Percentiles rank a stretch among this genome's conserved stretches.
Conservation (phyloP, 2,329 filamentous ascomycete species). For the Dendryphion nanum region DNA sequence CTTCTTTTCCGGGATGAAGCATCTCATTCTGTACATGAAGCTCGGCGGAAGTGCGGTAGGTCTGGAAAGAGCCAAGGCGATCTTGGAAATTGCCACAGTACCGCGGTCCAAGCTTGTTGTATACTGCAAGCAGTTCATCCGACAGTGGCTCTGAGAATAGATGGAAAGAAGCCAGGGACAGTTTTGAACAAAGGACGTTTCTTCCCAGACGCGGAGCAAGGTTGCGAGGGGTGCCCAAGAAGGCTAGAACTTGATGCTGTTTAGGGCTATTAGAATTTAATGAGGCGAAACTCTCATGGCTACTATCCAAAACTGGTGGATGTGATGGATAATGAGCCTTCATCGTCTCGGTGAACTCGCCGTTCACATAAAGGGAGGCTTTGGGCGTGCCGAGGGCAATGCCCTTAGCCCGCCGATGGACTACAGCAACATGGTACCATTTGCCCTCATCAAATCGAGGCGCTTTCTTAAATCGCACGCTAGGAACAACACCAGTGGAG, state of each 20-base stretch:
- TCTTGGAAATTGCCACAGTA: conserved; percentile 98
- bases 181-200: conserved; percentile 72
- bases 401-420: conserved; percentile 72
- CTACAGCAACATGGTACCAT: conserved; percentile 94
- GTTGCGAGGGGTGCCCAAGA: conserved; percentile 88
- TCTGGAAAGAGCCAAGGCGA: conserved; percentile 91
- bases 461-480: conserved; percentile 91
- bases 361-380: conserved; percentile 86
- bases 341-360: conserved; percentile 89
- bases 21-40: conserved; percentile 90
- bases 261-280: conserved; percentile 57
- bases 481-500: conserved; percentile 63
- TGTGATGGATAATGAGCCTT: conserved; percentile 83
- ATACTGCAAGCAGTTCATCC: conserved; percentile 88
- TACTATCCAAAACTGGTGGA: conserved; percentile 63
- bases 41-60: conserved; percentile 88
- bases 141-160: conserved; percentile 84
- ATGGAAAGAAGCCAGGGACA: conserved; percentile 88
- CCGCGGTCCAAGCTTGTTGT: conserved; percentile 82
- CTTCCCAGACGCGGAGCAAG: conserved; percentile 73
- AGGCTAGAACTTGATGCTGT: conserved; percentile 77
- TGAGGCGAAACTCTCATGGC: conserved; percentile 68
- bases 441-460: conserved; percentile 69
- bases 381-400: conserved; percentile 69
- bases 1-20: conserved; percentile 83